A percentile compares a stretch with the other conserved stretches of the same genome.
Evolutionary conservation across 2,329 filamentous ascomycete genomes (phyloP).

Genomic region (Pezicula radicicola): DNA sequence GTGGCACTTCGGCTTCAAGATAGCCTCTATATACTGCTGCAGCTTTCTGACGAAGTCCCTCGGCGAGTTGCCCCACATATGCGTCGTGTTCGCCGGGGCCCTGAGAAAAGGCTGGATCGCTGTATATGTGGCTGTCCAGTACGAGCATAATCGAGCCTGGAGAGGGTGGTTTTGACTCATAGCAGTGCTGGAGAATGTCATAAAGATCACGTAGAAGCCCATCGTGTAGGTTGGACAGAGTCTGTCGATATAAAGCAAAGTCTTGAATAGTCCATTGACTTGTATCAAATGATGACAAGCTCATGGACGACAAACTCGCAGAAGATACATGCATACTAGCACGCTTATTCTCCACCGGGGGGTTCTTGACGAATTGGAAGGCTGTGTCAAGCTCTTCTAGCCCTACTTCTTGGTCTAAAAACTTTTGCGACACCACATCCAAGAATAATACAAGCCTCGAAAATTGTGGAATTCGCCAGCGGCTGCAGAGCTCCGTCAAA

Average conservation of each 20-base stretch:
- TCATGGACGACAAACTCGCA: slow-evolving; percentile 49
- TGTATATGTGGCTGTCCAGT: slow-evolving; percentile 77
- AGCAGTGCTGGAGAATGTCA: slow-evolving; percentile 82
- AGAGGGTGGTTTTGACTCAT: slow-evolving; percentile 80
- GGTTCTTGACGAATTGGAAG: slow-evolving; percentile 78
- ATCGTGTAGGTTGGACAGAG: slow-evolving; percentile 74
- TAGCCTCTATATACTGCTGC: slow-evolving; percentile 76
- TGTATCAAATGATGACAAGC: slow-evolving; percentile 53
- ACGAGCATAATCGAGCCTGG: slow-evolving; percentile 76
- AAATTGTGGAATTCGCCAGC: slow-evolving; percentile 86
- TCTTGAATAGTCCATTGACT: slow-evolving; percentile 68
- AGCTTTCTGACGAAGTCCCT: slow-evolving; percentile 71
- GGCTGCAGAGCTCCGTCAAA: slow-evolving; percentile 76
- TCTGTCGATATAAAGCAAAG: slow-evolving; percentile 68
- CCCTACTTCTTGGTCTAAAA: slow-evolving; percentile 75
- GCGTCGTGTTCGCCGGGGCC: slow-evolving; percentile 67
- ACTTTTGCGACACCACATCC: slow-evolving; percentile 83
- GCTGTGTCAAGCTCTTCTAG: slow-evolving; percentile 80
- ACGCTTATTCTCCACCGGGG: slow-evolving; percentile 59
- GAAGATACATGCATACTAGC: slow-evolving; percentile 25
- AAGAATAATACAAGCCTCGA: slow-evolving; percentile 78
- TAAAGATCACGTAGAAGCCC: slow-evolving; percentile 83
- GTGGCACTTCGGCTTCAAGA: slow-evolving; percentile 76
- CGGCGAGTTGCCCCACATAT: slow-evolving; percentile 69
- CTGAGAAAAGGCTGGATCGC: slow-evolving; percentile 72